Percentiles rank a stretch among this genome's conserved stretches.
Evolutionary conservation across 805 yeast genomes (phyloP).

Genomic region (Saccharomycopsis selenospora): DNA sequence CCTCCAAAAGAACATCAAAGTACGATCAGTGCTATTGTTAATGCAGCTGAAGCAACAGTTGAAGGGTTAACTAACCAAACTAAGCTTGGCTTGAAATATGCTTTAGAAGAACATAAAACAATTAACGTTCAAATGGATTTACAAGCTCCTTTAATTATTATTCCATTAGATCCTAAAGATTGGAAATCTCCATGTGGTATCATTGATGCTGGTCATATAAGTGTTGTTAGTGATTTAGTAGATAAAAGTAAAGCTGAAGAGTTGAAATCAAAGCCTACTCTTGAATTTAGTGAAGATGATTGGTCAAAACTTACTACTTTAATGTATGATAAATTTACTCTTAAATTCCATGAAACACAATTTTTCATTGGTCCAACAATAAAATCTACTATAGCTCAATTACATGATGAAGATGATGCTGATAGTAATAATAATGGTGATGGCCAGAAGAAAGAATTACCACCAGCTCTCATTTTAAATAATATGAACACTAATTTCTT

Average conservation of each 20-base stretch:
- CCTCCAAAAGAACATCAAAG: slow-evolving; percentile 84
- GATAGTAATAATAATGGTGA: slow-evolving; percentile 18
- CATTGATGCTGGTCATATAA: slow-evolving; percentile 92
- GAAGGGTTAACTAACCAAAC: slow-evolving; percentile 89
- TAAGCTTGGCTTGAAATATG: slow-evolving; percentile 84
- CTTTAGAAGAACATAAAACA: slow-evolving; percentile 91
- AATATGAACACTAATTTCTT: slow-evolving; percentile 65
- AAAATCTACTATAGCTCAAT: slow-evolving; percentile 65
- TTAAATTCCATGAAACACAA: slow-evolving; percentile 79
- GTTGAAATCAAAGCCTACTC: slow-evolving; percentile 48
- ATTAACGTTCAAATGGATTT: slow-evolving; percentile 77
- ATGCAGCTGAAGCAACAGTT: slow-evolving; percentile 91
- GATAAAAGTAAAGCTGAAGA: slow-evolving; percentile 62
- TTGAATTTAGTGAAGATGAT: slow-evolving; percentile 52
- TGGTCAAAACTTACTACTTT: slow-evolving; percentile 69
- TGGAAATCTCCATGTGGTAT: slow-evolving; percentile 86
- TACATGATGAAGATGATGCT: slow-evolving; percentile 39
- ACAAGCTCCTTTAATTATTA: slow-evolving; percentile 84
- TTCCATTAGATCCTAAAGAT: slow-evolving; percentile 74
- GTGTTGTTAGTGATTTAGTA: slow-evolving; percentile 73
- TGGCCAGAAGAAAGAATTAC: not conserved
- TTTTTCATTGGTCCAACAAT: slow-evolving; percentile 79
- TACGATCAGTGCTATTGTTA: slow-evolving; percentile 82
- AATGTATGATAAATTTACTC: slow-evolving; percentile 83
- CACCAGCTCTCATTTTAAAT: slow-evolving; percentile 56